Percentiles rank a stretch among this genome's conserved stretches.
Evolutionary conservation across 345 rosid genomes (phyloP).

Genomic region (Moringa oleifera): DNA sequence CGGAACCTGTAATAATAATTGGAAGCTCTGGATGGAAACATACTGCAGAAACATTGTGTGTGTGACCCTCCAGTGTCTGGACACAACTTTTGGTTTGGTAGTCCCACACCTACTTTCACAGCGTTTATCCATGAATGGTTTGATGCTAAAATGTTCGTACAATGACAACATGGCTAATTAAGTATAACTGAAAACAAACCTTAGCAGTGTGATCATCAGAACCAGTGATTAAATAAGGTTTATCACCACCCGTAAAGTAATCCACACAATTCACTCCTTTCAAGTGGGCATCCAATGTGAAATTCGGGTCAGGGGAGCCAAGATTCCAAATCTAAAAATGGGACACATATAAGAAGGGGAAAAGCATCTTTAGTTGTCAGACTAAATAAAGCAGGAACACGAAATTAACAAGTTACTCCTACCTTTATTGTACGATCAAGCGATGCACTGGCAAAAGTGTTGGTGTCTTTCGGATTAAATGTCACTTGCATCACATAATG

Average conservation of each 20-base stretch:
- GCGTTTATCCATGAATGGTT: conserved; percentile 20
- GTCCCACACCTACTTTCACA: conserved; percentile 65
- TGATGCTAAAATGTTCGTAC: conserved; percentile 10
- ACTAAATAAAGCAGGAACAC: conserved; percentile 10
- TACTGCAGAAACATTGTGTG: conserved; percentile 79
- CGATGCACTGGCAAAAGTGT: conserved; percentile 96
- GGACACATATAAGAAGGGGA: conserved; percentile 16
- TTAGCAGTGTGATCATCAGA: conserved; percentile 96
- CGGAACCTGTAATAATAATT: conserved; percentile 76
- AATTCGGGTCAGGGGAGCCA: conserved; percentile 92
- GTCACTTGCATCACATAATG: conserved; percentile 99
- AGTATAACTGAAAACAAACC: conserved; percentile 30
- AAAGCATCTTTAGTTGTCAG: conserved; percentile 7
- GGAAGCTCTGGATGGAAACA: conserved; percentile 85
- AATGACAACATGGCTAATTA: background rate
- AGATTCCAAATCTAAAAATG: conserved; percentile 80
- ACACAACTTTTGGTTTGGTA: conserved; percentile 84
- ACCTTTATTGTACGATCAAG: conserved; percentile 97
- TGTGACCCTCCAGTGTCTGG: conserved; percentile 80
- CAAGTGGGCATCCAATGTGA: conserved; percentile 91
- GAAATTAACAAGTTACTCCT: conserved; percentile 3
- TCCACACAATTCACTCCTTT: conserved; percentile 93
- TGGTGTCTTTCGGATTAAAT: conserved; percentile 84
- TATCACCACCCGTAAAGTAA: conserved; percentile 93
- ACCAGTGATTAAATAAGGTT: conserved; percentile 85